Base-by-base conservation (phyloP, 2,329 filamentous ascomycete species). In the Penicillium capsulatum region DNA sequence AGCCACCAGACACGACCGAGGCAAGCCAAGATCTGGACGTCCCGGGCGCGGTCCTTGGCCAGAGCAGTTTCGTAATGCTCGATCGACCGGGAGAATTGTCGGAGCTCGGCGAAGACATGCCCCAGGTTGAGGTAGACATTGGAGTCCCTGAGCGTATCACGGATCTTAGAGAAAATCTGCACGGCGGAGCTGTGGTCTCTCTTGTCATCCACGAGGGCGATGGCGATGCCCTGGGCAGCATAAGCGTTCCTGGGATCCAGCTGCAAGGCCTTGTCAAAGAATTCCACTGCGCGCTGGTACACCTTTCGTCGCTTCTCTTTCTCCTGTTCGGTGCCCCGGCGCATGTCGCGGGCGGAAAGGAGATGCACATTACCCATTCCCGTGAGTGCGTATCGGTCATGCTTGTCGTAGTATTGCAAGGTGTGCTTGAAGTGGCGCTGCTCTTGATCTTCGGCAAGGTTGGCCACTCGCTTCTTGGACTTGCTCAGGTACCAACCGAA, bases 331-430 rank as follows among this genome's bases (percentile, higher is more conserved):
- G 86, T 86, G 46, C 92, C 86, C 35, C 90, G 81, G 19, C 87
- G 85, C 89, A 97, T 96, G 64, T 98, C 94, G 53, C 92, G 81
- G 7, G 92, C 92, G 46, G 87, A 81, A 51, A 84, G 74, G 28
- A 98, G 76, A 53, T 91, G 84, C n/a, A 98, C 72, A 61, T 98
- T 98, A 29, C 92, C 92, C 91, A 98, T 97, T 10, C 87, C 91
- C 17, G 94, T 90, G 17, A 98, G 73, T 3, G 92, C 88, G 63
- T 98, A 98, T n/a, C 88, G 79, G 62, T 98, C 92, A 61, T 98
- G 92, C 74, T 97, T 98, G 70, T 98, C 91, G 61, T 89, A 84
- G 51, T 90, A 82, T 61, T 94, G 88, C 19, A 98, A 72, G 0
- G 91, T 97, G 64, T 96, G 89, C 69, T 97, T 98, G 74, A 94